Conservation (phyloP, 768 basidiomycete genomes). For the Naganishia vaughanmartiniae region DNA sequence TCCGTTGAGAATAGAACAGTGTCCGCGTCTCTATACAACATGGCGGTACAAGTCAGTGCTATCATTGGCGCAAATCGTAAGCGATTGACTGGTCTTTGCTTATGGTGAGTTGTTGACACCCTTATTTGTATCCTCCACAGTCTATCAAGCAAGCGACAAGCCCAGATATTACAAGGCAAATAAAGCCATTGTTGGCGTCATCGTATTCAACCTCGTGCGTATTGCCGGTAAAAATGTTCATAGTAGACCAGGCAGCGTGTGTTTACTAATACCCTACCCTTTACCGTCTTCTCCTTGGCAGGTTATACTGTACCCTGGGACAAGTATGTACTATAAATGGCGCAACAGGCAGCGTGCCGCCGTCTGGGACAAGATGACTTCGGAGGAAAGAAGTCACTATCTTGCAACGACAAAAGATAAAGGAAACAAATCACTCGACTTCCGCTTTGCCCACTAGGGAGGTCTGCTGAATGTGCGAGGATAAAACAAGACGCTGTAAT, state of each 20-base stretch:
- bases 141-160: conserved; percentile 32
- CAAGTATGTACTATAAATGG: conserved; percentile 44
- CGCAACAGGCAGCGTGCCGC: conserved; percentile 41
- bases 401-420: conserved; percentile 49
- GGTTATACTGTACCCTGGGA: conserved; percentile 42
- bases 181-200: conserved; percentile 45
- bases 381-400: conserved; percentile 46
- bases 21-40: conserved; percentile 50
- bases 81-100: not conserved
- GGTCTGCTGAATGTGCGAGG: too few relatives aligned
- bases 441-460: conserved; percentile 37
- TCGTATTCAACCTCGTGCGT: conserved; percentile 49
- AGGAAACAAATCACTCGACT: conserved; percentile 44
- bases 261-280: not conserved
- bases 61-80: conserved; percentile 46
- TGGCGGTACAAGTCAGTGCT: conserved; percentile 45
- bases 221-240: not conserved
- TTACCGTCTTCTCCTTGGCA: not conserved
- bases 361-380: conserved; percentile 45
- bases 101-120: not conserved
- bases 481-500: not conserved
- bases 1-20: conserved; percentile 50
- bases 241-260: not conserved
- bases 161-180: conserved; percentile 47
- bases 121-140: not conserved